Conservation (phyloP, 306 rosid genomes). For the Hippophae tibetana region DNA sequence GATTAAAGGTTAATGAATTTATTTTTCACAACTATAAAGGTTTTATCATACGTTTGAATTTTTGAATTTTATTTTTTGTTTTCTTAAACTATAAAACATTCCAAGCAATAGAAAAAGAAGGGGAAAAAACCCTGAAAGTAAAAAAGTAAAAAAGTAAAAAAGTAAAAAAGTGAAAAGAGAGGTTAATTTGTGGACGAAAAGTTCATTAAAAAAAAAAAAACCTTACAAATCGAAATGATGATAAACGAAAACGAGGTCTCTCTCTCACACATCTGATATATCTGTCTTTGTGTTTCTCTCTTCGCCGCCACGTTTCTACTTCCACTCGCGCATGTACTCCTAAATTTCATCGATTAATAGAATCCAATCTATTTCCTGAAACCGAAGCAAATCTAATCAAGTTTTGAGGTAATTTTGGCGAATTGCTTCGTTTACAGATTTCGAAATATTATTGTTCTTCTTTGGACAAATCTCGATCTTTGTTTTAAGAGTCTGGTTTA, state of each 20-base stretch:
- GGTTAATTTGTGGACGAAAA: too few species aligned
- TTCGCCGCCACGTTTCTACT: slow-evolving; percentile 17
- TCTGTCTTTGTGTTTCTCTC: slow-evolving; percentile 16
- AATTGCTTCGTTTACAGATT: neutral
- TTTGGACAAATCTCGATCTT: neutral
- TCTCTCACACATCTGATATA: slow-evolving; percentile 4
- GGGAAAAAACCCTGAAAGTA: too few species aligned
- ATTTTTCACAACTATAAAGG: too few species aligned
- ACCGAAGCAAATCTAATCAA: neutral
- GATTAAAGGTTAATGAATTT: too few species aligned
- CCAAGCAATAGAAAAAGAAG: too few species aligned
- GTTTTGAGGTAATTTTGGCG: slow-evolving; percentile 13
- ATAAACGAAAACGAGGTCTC: neutral
- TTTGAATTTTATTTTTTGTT: too few species aligned
- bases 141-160: too few species aligned
- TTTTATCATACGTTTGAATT: too few species aligned
- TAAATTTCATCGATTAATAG: slow-evolving; percentile 10
- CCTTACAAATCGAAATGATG: too few species aligned
- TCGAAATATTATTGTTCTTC: neutral
- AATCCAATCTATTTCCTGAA: slow-evolving; percentile 1
- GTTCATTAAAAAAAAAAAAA: too few species aligned
- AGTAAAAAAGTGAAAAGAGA: too few species aligned
- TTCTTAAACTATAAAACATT: too few species aligned
- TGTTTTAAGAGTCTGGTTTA: neutral
- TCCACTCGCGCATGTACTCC: slow-evolving; percentile 15